phyloP scores from a whole-genome alignment of 768 basidiomycete genomes.

The Lepiota venenata region DNA sequence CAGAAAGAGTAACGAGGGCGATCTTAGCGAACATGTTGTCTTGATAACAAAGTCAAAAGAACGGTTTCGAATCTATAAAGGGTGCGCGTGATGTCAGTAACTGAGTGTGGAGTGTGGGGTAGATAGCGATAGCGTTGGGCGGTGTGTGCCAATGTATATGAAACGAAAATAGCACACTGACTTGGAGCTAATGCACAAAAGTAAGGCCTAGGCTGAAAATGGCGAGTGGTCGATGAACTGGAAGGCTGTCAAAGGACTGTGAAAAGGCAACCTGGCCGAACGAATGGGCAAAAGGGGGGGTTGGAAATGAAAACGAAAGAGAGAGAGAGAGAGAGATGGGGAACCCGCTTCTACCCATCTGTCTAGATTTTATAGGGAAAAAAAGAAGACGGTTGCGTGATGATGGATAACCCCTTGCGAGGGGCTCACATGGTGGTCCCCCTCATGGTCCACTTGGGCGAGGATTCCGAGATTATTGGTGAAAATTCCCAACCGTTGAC shows the following conservation, averaged over 20 bases:
- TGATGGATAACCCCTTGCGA: not conserved
- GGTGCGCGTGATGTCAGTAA: conserved; percentile 12
- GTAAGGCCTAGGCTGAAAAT: conserved; percentile 27
- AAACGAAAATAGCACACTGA: conserved; percentile 12
- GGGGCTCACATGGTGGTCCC: not conserved
- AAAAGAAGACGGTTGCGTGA: no score
- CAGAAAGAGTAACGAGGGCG: conserved; percentile 28
- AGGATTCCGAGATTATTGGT: not conserved
- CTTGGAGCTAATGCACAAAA: conserved; percentile 25
- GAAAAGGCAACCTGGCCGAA: conserved; percentile 39
- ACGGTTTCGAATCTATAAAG: not conserved
- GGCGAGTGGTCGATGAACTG: conserved; percentile 13
- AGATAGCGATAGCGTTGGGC: not conserved
- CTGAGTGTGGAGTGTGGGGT: not conserved
- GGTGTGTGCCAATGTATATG: not conserved
- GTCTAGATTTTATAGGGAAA: not conserved
- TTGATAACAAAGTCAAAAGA: conserved; percentile 4
- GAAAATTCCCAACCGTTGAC: not conserved
- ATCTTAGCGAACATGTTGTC: conserved; percentile 38
- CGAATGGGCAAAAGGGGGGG: conserved; percentile 20
- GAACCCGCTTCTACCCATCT: not conserved
- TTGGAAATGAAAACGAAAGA: conserved; percentile 13
- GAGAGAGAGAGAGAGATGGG: not conserved
- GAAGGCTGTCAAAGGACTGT: conserved; percentile 29
- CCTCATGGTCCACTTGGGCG: not conserved